phyloP scores from a whole-genome alignment of 768 basidiomycete species.

The Termitomyces sp. region DNA sequence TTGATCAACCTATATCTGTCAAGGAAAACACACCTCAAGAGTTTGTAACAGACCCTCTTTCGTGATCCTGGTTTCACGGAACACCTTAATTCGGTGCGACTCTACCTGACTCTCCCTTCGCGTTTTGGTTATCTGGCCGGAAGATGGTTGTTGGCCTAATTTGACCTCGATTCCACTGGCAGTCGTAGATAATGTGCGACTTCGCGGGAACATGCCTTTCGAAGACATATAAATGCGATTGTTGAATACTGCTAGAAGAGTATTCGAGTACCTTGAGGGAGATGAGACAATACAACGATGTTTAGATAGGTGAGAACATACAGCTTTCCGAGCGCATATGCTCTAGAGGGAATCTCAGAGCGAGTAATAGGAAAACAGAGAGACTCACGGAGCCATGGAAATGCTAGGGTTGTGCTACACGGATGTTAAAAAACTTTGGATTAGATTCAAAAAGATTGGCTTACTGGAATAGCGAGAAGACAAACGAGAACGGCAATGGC shows the following conservation, averaged over 20 bases:
- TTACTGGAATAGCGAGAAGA: constrained; percentile 10
- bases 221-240: constrained; percentile 10
- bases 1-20: not conserved
- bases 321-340: constrained; percentile 12
- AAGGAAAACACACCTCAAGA: not conserved
- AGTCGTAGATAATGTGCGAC: not conserved
- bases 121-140: not conserved
- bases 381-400: constrained; percentile 10
- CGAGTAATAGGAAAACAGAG: not conserved
- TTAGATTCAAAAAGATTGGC: not conserved
- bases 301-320: not conserved
- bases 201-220: constrained; percentile 1
- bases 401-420: constrained; percentile 9
- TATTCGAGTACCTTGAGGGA: constrained; percentile 8
- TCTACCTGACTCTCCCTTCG: not conserved
- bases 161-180: constrained; percentile 3
- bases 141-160: not conserved
- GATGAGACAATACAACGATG: not conserved
- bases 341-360: not conserved
- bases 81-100: constrained; percentile 2
- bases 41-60: not conserved
- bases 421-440: not conserved
- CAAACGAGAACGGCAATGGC: constrained; percentile 9
- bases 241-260: constrained; percentile 11
- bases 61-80: constrained; percentile 3